phyloP scores from a whole-genome alignment of 2,329 filamentous ascomycete species.

The Colletotrichum sp. region DNA sequence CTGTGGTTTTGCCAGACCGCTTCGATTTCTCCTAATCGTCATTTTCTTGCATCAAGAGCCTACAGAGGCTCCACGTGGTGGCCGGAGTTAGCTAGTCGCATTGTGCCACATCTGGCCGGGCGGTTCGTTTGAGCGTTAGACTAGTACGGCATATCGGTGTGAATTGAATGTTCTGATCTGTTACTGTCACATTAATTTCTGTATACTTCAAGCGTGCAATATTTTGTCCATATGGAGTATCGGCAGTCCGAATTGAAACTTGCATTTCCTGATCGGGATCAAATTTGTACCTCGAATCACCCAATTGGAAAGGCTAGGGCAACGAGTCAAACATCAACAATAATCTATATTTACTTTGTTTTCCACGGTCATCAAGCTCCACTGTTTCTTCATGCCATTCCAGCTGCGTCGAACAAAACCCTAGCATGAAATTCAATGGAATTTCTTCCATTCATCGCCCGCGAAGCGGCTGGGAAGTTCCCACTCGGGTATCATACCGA shows the following conservation, averaged over 20 bases:
- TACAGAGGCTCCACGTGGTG: not conserved
- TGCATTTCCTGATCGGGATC: not conserved
- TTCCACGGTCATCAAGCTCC: not conserved
- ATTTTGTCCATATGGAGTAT: not conserved
- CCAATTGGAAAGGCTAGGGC: not conserved
- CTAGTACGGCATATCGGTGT: not conserved
- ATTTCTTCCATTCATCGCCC: not conserved
- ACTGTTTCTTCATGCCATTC: not conserved
- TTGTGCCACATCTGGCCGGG: not conserved
- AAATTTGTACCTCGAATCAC: not conserved
- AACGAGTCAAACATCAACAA: not conserved
- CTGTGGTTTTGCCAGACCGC: conserved; percentile 82
- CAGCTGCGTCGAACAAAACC: not conserved
- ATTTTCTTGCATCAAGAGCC: not conserved
- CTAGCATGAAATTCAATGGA: not conserved
- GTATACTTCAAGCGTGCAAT: not conserved
- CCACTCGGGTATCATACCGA: not conserved
- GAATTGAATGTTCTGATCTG: not conserved
- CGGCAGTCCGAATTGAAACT: not conserved
- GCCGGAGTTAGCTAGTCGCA: not conserved
- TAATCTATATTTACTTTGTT: not conserved
- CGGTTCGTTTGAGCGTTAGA: not conserved
- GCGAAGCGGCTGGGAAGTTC: not conserved
- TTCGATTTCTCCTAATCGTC: conserved; percentile 66
- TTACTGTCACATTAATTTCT: not conserved